phyloP scores from a whole-genome alignment of 139 green algal species.

The Pseudopediastrum boryanum region DNA sequence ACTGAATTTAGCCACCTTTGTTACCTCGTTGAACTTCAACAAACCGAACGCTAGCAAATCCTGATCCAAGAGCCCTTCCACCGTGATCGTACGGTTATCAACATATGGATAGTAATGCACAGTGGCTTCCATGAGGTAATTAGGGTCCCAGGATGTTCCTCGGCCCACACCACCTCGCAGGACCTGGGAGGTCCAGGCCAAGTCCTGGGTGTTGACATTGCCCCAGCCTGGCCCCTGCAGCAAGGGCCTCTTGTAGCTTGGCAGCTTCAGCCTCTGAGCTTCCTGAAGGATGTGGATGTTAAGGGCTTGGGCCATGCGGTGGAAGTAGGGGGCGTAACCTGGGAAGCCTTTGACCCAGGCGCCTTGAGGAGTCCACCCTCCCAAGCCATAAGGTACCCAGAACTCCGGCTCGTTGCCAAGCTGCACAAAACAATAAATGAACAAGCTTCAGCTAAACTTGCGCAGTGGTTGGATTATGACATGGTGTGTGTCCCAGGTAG shows the following conservation, averaged over 20 bases:
- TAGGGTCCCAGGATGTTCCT: too few species aligned
- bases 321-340: too few species aligned
- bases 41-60: conserved; percentile 29
- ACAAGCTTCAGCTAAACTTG: too few species aligned
- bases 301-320: conserved; percentile 1
- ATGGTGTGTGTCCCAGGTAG: too few species aligned
- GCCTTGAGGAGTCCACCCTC: too few species aligned
- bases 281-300: too few species aligned
- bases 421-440: too few species aligned
- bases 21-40: conserved; percentile 28
- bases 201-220: conserved; percentile 42
- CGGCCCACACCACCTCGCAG: background rate
- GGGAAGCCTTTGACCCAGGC: too few species aligned
- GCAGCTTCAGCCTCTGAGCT: background rate
- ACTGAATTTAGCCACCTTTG: conserved; percentile 5
- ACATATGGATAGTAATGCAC: conserved; percentile 31
- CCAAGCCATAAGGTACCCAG: too few species aligned
- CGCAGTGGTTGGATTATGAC: too few species aligned
- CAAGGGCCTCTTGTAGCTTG: background rate
- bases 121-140: conserved; percentile 27
- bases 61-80: conserved; percentile 21
- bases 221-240: conserved; percentile 37
- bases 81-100: conserved; percentile 30
- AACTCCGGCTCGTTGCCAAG: too few species aligned
- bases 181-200: conserved; percentile 20